Conservation (phyloP, 495 filamentous ascomycete genomes). For the Sphaerosporella brunnea region DNA sequence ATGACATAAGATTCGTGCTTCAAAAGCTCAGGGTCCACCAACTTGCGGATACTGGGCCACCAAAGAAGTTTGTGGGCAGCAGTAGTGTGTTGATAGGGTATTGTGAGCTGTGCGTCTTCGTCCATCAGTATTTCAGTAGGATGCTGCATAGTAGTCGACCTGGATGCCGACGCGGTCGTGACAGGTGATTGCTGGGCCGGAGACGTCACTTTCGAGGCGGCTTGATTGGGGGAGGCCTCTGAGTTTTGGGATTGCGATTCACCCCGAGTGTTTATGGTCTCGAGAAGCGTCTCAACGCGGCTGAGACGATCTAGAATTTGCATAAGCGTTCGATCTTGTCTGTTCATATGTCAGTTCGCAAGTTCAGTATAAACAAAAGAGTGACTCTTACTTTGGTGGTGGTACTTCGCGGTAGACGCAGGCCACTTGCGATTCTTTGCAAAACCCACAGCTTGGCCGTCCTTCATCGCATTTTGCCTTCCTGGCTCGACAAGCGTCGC, state of each 20-base stretch:
- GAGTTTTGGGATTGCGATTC: not conserved
- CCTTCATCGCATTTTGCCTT: constrained; percentile 51
- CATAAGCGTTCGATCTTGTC: constrained; percentile 25
- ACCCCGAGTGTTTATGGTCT: constrained; percentile 14
- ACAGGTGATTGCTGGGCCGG: not conserved
- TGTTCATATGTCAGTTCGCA: constrained; percentile 4
- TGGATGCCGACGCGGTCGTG: not conserved
- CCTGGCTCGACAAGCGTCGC: constrained; percentile 42
- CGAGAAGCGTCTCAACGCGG: constrained; percentile 21
- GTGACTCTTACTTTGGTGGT: constrained; percentile 36
- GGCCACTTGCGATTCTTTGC: constrained; percentile 37
- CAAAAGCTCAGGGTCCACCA: constrained; percentile 28
- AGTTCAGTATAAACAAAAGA: not conserved
- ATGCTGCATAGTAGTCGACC: not conserved
- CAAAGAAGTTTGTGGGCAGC: constrained; percentile 49
- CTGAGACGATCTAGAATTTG: constrained; percentile 25
- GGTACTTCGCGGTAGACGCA: constrained; percentile 46
- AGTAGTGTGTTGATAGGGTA: constrained; percentile 49
- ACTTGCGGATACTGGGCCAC: constrained; percentile 40
- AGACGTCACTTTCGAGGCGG: not conserved
- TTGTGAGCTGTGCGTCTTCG: constrained; percentile 33
- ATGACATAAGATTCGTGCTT: constrained; percentile 35
- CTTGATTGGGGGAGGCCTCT: not conserved
- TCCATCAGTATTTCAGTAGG: constrained; percentile 18
- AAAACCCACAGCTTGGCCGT: constrained; percentile 40